Base-by-base conservation (phyloP, 257 asterid genomes). In the Primulina eburnea region DNA sequence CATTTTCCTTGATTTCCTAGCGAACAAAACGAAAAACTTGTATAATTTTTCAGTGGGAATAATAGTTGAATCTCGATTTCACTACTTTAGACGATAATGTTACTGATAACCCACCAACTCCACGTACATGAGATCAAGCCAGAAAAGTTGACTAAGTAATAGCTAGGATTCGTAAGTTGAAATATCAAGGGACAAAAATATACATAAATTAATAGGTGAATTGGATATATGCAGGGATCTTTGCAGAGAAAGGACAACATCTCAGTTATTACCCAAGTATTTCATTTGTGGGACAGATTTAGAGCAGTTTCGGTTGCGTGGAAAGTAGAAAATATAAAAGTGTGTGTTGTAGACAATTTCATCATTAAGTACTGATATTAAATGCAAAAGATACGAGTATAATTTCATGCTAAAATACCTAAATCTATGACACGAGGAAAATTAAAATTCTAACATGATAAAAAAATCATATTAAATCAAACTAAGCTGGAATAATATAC, bases 1-100 rank as follows among this genome's bases (percentile, higher is more conserved):
- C 87, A 74, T 85, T 77, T 92, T 90, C 83, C 80, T 85, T 3
- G 87, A 87, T 79, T 92, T 92, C 90, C 97, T 90, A 87, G 29
- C 29, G 33, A 76, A 14, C 17, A 69, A 69, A 69, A 28, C 53
- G 14, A 74, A 43, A 57, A 43, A 56, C 34, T 30, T 60, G 4
- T 67, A 67, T 33, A 47, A 61, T 11, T 8, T 52, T 12, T 57
- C 60, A 59, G 55, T 10, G 20, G 30, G 57, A 65, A 53, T 52
- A 17, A 17, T 16, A 47, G 38, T 62, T 50, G 37, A 56, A 11
- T 40, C 38, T 24, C 7, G 50, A 10, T 32, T 40, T 61, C 18
- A 33, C 60, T 43, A 12, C 71, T 61, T 73, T 63, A 24, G 65
- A 55, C 4, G 4, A 32, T 5, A 63, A 65, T 38, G 33, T 32